phyloP scores from a whole-genome alignment of 257 asterid species.

The Forsythia suspensa region DNA sequence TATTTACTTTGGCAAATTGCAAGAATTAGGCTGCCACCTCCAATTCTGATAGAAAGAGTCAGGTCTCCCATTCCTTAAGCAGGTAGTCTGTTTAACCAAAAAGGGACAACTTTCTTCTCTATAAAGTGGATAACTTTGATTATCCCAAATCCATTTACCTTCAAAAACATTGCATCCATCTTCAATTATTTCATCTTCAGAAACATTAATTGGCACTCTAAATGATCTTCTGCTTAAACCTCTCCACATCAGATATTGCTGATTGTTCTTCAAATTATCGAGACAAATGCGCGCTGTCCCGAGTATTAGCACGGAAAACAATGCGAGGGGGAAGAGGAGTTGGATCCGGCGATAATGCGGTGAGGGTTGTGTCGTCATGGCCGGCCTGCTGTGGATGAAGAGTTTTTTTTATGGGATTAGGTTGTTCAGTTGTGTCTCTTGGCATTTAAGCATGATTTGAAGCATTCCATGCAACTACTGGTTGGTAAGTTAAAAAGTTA shows the following conservation, averaged over 20 bases:
- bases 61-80: conserved; percentile 73
- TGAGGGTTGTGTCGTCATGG: conserved; percentile 36
- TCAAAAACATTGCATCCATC: conserved; percentile 75
- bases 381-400: conserved; percentile 7
- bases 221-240: conserved; percentile 20
- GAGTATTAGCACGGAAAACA: conserved; percentile 53
- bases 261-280: conserved; percentile 49
- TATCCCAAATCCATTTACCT: conserved; percentile 81
- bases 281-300: conserved; percentile 57
- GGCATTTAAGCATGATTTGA: conserved; percentile 38
- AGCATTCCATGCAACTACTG: conserved; percentile 49
- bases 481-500: conserved; percentile 52
- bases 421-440: conserved; percentile 37
- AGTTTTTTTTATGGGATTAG: conserved; percentile 10
- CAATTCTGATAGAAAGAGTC: conserved; percentile 83
- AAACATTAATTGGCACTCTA: conserved; percentile 50
- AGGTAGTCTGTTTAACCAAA: conserved; percentile 80
- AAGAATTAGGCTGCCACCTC: conserved; percentile 86
- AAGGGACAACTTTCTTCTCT: conserved; percentile 68
- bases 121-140: conserved; percentile 62
- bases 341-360: conserved; percentile 40
- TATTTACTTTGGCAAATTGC: conserved; percentile 76
- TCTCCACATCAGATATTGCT: conserved; percentile 28
- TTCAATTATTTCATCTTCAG: conserved; percentile 53
- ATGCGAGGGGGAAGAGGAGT: conserved; percentile 55